These are phyloP conservation scores for Pythium monospermum DNA, from an alignment of 352 stramenopile genomes.

Conservation along the genomic window DNA sequence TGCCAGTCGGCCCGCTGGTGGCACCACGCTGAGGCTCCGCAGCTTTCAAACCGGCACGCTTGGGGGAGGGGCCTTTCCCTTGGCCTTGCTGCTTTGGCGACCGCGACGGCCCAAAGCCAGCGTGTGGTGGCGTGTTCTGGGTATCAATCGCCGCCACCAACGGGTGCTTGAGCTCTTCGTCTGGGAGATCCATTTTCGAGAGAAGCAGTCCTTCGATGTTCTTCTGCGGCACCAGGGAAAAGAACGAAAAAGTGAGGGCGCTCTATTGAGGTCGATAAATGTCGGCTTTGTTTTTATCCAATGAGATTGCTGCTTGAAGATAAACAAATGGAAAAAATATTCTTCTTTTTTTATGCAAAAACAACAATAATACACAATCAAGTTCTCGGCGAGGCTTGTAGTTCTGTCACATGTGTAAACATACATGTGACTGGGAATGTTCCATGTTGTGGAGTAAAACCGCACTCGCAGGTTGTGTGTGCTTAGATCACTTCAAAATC, in stretches of 20 bases:
- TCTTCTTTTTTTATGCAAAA: not conserved
- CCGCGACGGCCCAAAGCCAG: conserved; percentile 1
- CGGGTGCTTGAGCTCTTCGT: conserved; percentile 74
- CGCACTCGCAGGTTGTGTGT: not conserved
- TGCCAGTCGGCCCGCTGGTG: conserved; percentile 9
- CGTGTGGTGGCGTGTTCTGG: not conserved
- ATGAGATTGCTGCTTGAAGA: not conserved
- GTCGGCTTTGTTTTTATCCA: no score
- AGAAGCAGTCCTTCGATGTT: conserved; percentile 12
- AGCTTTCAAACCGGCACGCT: conserved; percentile 15
- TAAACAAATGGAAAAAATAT: not conserved
- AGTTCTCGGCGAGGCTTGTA: no score
- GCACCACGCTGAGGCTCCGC: conserved; percentile 15
- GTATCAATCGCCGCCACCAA: conserved; percentile 36
- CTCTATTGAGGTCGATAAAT: conserved; percentile 7
- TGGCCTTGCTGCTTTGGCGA: conserved; percentile 14
- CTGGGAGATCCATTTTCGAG: conserved; percentile 61
- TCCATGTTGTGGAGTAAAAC: no score
- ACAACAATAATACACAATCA: not conserved
- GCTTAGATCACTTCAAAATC: conserved; percentile 36
- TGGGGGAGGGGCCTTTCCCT: conserved; percentile 13
- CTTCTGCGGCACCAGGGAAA: conserved; percentile 2
- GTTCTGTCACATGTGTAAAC: no score
- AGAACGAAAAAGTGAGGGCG: conserved; percentile 5
- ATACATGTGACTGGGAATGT: no score